Evolutionary conservation across 352 stramenopile genomes (phyloP).

Genomic region (Plasmopara halstedii): DNA sequence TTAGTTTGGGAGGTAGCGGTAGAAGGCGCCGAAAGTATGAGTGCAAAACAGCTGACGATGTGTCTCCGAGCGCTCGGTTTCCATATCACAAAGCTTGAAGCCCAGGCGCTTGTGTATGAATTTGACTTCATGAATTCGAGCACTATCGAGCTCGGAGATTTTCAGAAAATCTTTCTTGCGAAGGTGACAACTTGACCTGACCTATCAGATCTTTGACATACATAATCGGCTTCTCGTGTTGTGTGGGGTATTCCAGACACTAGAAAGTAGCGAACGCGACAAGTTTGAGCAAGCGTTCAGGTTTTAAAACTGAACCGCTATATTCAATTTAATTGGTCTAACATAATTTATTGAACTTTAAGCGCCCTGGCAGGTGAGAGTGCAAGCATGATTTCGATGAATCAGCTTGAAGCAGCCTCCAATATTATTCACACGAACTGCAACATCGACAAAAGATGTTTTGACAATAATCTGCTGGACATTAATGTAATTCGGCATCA

Average conservation of each 20-base stretch:
- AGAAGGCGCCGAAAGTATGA: constrained; percentile 16
- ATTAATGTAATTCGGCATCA: constrained; percentile 9
- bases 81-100: constrained; percentile 13
- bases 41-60: constrained; percentile 20
- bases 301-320: constrained; percentile 2
- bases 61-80: constrained; percentile 30
- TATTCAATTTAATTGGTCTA: not conserved
- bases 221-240: not conserved
- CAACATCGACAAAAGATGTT: not conserved
- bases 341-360: constrained; percentile 3
- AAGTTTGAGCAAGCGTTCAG: constrained; percentile 28
- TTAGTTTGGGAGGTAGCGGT: constrained; percentile 18
- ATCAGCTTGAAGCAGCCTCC: constrained; percentile 8
- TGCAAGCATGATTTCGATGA: constrained; percentile 9
- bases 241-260: constrained; percentile 4
- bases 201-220: not conserved
- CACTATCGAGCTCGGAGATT: constrained; percentile 27
- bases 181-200: constrained; percentile 15
- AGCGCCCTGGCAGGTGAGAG: constrained; percentile 8
- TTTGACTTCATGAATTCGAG: constrained; percentile 33
- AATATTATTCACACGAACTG: not conserved
- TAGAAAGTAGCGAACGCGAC: constrained; percentile 16
- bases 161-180: constrained; percentile 35
- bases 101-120: constrained; percentile 30
- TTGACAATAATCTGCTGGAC: constrained; percentile 5